Evolutionary conservation across 2,329 filamentous ascomycete species (phyloP).

Genomic region (Colletotrichum sp.): DNA sequence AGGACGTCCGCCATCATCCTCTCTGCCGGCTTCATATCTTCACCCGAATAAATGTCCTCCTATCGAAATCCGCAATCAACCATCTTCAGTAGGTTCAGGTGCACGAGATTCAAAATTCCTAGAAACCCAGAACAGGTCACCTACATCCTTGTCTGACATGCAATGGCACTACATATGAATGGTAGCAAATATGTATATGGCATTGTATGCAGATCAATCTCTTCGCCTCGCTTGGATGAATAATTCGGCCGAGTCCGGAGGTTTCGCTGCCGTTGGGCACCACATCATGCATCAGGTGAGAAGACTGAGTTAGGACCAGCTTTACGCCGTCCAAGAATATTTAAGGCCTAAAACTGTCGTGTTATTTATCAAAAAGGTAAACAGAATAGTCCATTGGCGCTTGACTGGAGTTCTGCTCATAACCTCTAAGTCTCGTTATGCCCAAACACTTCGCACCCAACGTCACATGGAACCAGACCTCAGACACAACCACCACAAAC

Average conservation of each 20-base stretch:
- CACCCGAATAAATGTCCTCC: neutral
- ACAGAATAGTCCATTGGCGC: neutral
- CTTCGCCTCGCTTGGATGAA: too few species aligned
- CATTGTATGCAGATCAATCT: neutral
- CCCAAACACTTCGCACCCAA: neutral
- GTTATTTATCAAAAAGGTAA: neutral
- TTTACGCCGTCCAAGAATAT: neutral
- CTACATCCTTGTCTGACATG: too few species aligned
- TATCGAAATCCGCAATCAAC: too few species aligned
- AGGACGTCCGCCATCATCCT: neutral
- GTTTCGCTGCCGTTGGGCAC: neutral
- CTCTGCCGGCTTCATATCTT: rapidly evolving
- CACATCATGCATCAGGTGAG: neutral
- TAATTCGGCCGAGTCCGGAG: rapidly evolving
- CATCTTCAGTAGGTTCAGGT: too few species aligned
- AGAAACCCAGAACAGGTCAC: too few species aligned
- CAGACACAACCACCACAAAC: neutral
- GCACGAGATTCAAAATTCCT: too few species aligned
- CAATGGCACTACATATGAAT: too few species aligned
- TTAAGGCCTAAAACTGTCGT: neutral
- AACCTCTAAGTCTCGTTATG: rapidly evolving
- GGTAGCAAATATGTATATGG: too few species aligned
- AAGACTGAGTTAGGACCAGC: neutral
- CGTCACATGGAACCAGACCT: rapidly evolving
- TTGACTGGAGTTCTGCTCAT: neutral